Base-by-base conservation (phyloP, 129 eudicot genomes). In the Calendula officinalis region DNA sequence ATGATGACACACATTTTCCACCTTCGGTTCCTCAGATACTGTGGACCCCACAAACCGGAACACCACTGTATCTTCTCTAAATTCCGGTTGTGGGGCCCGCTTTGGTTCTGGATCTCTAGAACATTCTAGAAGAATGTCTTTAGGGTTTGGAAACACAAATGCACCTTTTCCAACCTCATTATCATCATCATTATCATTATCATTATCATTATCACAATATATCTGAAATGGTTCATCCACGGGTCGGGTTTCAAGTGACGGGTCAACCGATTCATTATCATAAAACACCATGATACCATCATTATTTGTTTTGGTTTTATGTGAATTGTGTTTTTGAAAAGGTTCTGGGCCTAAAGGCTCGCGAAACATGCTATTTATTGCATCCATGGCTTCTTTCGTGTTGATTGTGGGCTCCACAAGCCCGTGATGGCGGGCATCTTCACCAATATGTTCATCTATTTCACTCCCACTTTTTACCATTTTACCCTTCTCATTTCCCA, bases 381-480 rank as follows among this genome's bases (percentile, higher is more conserved):
- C 95, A 79, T 85, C 81, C 84, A 92, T 81, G 75, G 95, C 99
- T 59, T 92, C 96, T 74, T 75, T 88, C 14, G 88, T 92, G 84
- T 88, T 92, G 48, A 92, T 80, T 32, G 99, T 88, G 33, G 99
- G 99, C 56, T 92, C 99, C 72, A 92, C 96, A 3, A 92, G 83
- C 55, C 99, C 99, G 51, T 92, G 91, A 79, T 92, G 99, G 51
- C 92, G 79, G 74, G 96, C 91, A 85, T 88, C 87, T 83, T 92
- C 97, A 64, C 89, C 71, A 37, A 58, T 54, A 70, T 15, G 63
- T 47, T 69, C 77, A 27, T 81, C 76, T 51, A 36, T 17, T 77
- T 61, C 50, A 56, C 48, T 11, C 16, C 64, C 74, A 68, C 30
- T 22, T 22, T 22, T 22, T 22, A 22, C 30, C 30, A 22, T 22